A percentile compares a stretch with the other conserved stretches of the same genome.
phyloP scores from a whole-genome alignment of 768 basidiomycete genomes.

The Russula emetica region DNA sequence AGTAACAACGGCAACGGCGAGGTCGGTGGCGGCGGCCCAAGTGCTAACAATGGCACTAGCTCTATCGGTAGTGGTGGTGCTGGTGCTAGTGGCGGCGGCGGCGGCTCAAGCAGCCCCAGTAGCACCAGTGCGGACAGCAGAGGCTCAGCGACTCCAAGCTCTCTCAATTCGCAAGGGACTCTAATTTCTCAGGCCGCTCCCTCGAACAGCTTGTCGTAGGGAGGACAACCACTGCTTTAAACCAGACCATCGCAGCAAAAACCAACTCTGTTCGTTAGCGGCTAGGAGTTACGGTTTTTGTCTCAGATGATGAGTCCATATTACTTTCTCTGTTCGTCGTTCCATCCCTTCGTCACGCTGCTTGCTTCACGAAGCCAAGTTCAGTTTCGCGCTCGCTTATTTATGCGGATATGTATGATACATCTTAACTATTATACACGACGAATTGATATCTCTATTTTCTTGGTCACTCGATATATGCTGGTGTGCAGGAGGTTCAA shows the following conservation, averaged over 20 bases:
- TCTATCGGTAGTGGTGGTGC: too few species aligned
- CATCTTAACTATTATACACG: not conserved
- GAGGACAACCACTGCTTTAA: too few species aligned
- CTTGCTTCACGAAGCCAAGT: not conserved
- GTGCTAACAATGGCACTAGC: too few species aligned
- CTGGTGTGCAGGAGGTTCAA: not conserved
- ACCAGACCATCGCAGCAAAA: not conserved
- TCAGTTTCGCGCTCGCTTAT: not conserved
- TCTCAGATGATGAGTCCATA: not conserved
- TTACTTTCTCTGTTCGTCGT: not conserved
- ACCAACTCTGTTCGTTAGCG: not conserved
- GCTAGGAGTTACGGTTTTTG: not conserved
- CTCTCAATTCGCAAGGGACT: too few species aligned
- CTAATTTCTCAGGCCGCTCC: too few species aligned
- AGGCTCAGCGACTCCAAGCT: too few species aligned
- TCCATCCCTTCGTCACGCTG: not conserved
- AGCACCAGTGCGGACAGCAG: too few species aligned
- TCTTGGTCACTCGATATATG: not conserved
- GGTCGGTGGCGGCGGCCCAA: too few species aligned
- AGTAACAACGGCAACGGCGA: not conserved
- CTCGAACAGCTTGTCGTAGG: too few species aligned
- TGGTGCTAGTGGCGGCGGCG: too few species aligned
- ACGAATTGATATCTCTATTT: constrained; percentile 1
- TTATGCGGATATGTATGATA: constrained; percentile 12
- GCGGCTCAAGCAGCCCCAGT: too few species aligned